phyloP scores from a whole-genome alignment of 148 eudicot species.

The Suaeda aralocaspica region DNA sequence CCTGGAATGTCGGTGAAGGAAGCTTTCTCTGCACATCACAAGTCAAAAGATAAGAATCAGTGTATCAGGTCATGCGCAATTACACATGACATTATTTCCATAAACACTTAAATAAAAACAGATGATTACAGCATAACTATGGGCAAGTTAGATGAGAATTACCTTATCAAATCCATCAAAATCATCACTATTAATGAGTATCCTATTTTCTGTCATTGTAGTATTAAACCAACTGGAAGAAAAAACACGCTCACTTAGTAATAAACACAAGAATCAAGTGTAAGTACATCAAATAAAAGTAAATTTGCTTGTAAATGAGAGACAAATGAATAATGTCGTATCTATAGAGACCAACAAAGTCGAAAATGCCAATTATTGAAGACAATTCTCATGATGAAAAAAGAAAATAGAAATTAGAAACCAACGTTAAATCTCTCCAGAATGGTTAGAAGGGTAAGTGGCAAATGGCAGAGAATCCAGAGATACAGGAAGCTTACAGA shows the following conservation, averaged over 20 bases:
- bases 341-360: neutral
- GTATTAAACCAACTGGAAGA: conserved; percentile 89
- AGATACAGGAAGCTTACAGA: neutral
- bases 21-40: conserved; percentile 59
- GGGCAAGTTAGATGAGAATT: conserved; percentile 6
- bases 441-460: neutral
- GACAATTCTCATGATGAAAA: neutral
- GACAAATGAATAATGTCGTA: neutral
- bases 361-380: neutral
- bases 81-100: neutral
- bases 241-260: neutral
- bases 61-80: neutral
- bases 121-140: neutral
- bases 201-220: conserved; percentile 70
- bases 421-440: neutral
- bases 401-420: neutral
- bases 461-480: neutral
- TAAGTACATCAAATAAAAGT: neutral
- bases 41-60: neutral
- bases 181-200: conserved; percentile 45
- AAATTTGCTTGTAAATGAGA: neutral
- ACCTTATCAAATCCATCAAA: conserved; percentile 91
- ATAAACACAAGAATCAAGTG: neutral
- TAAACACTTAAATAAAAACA: neutral
- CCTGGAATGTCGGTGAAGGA: conserved; percentile 79